These are phyloP conservation scores for Ceratobasidium sp. DNA, from an alignment of 1,284 basidiomycete genomes.

Conservation along the genomic window DNA sequence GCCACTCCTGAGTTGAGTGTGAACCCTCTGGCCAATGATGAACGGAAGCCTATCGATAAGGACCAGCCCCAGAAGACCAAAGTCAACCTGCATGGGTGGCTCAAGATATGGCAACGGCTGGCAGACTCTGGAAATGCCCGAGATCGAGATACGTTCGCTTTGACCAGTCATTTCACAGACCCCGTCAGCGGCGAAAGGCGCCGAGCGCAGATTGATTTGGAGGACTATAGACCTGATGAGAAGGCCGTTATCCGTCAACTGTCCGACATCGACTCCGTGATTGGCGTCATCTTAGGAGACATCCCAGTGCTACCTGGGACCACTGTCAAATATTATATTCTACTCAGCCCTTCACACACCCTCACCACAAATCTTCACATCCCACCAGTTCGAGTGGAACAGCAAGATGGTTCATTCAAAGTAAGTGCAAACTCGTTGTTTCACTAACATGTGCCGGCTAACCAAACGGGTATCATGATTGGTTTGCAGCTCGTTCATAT, in stretches of 20 bases:
- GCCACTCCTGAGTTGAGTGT: background rate
- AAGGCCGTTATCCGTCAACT: background rate
- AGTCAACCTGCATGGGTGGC: background rate
- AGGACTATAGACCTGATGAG: background rate
- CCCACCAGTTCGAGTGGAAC: background rate
- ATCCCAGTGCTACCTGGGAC: background rate
- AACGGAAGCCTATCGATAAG: conserved; percentile 7
- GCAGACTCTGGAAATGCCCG: too few relatives aligned
- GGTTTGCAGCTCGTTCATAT: background rate
- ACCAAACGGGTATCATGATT: background rate
- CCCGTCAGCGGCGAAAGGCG: background rate
- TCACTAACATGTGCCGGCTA: background rate
- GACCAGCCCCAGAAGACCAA: background rate
- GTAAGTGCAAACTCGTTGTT: background rate
- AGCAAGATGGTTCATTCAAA: background rate
- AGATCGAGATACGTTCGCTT: conserved; percentile 3
- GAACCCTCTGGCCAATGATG: background rate
- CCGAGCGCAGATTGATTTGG: background rate
- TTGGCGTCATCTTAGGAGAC: background rate
- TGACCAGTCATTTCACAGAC: conserved; percentile 13
- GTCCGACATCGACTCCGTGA: conserved; percentile 22
- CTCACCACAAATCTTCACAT: conserved; percentile 9
- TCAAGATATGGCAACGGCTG: background rate
- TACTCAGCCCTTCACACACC: conserved; percentile 11
- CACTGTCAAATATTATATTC: conserved; percentile 10